These are phyloP conservation scores for Mercurialis annua DNA, from an alignment of 345 rosid species.

Conservation along the genomic window DNA sequence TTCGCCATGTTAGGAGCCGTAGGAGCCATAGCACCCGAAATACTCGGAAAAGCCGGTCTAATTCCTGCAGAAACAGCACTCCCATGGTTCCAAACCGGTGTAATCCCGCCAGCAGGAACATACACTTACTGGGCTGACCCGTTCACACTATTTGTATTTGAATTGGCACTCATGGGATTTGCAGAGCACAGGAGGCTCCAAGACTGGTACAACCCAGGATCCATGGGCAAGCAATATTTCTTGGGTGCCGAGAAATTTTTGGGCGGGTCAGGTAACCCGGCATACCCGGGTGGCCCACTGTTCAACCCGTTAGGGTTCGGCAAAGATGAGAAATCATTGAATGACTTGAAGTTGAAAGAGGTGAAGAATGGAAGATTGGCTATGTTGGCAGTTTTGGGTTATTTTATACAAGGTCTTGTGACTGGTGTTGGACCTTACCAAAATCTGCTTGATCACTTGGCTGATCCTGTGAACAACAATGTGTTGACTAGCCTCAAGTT, in stretches of 20 bases:
- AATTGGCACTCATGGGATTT: slow-evolving; percentile 94
- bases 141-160: slow-evolving; percentile 82
- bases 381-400: slow-evolving; percentile 82
- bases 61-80: slow-evolving; percentile 85
- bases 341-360: slow-evolving; percentile 90
- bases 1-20: slow-evolving; percentile 81
- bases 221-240: slow-evolving; percentile 92
- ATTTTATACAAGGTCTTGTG: slow-evolving; percentile 70
- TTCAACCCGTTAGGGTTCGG: slow-evolving; percentile 94
- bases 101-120: slow-evolving; percentile 94
- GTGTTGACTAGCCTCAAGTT: slow-evolving; percentile 92
- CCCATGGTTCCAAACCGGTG: slow-evolving; percentile 96
- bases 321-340: slow-evolving; percentile 84
- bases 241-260: slow-evolving; percentile 78
- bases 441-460: slow-evolving; percentile 89
- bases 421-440: slow-evolving; percentile 95
- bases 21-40: slow-evolving; percentile 89
- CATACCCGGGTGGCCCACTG: slow-evolving; percentile 91
- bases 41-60: slow-evolving; percentile 77
- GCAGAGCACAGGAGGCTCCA: slow-evolving; percentile 97
- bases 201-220: slow-evolving; percentile 89
- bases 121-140: slow-evolving; percentile 95
- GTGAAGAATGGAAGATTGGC: slow-evolving; percentile 93
- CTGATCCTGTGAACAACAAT: slow-evolving; percentile 95
- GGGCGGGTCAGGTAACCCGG: slow-evolving; percentile 80